Evolutionary conservation across 495 filamentous ascomycete genomes (phyloP).

Genomic region (Darksidea phi): DNA sequence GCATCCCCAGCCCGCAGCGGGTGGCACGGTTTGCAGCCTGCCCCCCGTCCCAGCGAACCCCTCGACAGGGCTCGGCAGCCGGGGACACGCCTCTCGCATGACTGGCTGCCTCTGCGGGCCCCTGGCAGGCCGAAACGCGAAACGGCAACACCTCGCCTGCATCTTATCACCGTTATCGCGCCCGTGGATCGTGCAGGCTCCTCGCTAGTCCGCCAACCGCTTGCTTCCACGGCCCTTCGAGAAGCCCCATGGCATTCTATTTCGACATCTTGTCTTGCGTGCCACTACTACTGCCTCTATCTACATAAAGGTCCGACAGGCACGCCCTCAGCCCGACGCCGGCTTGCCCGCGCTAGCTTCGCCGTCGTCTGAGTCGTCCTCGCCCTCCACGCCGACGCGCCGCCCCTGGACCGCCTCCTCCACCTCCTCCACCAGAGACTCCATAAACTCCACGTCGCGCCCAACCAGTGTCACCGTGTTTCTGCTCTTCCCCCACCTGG

Average conservation of each 20-base stretch:
- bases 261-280: slow-evolving; percentile 16
- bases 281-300: slow-evolving; percentile 7
- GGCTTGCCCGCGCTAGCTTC: slow-evolving; percentile 9
- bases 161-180: slow-evolving; percentile 24
- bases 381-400: slow-evolving; percentile 57
- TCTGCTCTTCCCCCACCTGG: slow-evolving; percentile 79
- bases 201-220: slow-evolving; percentile 2
- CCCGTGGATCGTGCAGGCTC: slow-evolving; percentile 12
- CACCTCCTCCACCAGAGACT: slow-evolving; percentile 60
- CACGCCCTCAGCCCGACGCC: slow-evolving; percentile 19
- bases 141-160: slow-evolving; percentile 11
- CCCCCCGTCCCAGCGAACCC: neutral
- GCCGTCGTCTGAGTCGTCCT: slow-evolving; percentile 50
- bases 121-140: slow-evolving; percentile 24
- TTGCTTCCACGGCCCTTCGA: slow-evolving; percentile 25
- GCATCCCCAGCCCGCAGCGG: neutral
- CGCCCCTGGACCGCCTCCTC: slow-evolving; percentile 60
- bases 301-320: slow-evolving; percentile 8
- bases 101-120: slow-evolving; percentile 13
- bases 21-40: slow-evolving; percentile 11
- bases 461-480: slow-evolving; percentile 95
- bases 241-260: slow-evolving; percentile 26
- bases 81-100: slow-evolving; percentile 7
- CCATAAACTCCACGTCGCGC: slow-evolving; percentile 60
- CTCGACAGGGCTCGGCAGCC: neutral